phyloP scores from a whole-genome alignment of 2,329 filamentous ascomycete genomes.

The Incumbomyces delicatus region DNA sequence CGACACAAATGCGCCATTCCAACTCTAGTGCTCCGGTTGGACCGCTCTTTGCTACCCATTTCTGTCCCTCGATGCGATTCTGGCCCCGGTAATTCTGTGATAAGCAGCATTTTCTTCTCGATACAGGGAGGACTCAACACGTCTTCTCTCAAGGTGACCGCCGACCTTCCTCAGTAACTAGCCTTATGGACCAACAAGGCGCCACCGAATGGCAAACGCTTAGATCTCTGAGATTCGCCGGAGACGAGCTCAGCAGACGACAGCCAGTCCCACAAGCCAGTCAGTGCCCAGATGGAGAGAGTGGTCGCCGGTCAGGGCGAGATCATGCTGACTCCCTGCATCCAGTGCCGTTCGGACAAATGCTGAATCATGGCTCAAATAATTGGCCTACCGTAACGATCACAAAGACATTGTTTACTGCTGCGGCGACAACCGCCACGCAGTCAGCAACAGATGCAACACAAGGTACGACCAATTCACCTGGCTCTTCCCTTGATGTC shows the following conservation, averaged over 20 bases:
- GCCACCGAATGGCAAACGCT: too few species aligned
- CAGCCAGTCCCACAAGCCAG: background rate
- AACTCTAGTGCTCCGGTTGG: too few species aligned
- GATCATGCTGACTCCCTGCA: background rate
- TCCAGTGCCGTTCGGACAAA: slow-evolving; percentile 2
- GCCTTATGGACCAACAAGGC: too few species aligned
- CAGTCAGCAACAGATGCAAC: background rate
- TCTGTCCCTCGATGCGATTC: too few species aligned
- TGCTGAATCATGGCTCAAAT: slow-evolving; percentile 1
- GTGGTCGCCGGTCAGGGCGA: background rate
- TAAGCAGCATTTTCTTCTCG: too few species aligned
- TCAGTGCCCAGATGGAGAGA: background rate
- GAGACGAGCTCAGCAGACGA: background rate
- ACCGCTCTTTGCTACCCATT: too few species aligned
- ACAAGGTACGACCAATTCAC: background rate
- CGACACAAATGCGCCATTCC: too few species aligned
- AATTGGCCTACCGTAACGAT: slow-evolving; percentile 3
- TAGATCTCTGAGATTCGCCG: too few species aligned
- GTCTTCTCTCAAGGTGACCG: too few species aligned
- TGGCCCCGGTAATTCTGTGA: too few species aligned
- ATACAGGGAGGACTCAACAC: too few species aligned
- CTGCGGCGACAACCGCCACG: background rate
- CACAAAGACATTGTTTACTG: slow-evolving; percentile 4
- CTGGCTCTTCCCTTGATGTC: background rate
- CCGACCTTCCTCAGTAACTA: too few species aligned